Evolutionary conservation across 140 eudicot species (phyloP), one percentile per base, ranked within the genome.

Genomic region (Erigeron philadelphicus): DNA sequence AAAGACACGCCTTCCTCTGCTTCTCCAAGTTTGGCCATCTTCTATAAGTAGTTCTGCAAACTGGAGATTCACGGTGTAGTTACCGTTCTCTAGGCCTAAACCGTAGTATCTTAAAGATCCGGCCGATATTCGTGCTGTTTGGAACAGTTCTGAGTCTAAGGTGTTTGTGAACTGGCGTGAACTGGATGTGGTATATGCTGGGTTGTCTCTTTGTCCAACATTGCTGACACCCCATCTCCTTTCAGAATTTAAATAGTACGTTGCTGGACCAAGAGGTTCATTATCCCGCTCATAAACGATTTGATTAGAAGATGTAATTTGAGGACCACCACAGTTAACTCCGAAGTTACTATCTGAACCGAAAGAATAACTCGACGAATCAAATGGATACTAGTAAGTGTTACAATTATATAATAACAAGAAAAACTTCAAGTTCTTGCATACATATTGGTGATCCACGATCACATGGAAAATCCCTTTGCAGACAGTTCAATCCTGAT

Each of bases 201-300:
- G 83, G 75, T 72, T 80, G 53, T 12, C 73, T 65, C 75, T 75
- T 11, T 41, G 75, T 52, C 97, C 95, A 41, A 74, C 95, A 83
- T 90, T 90, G 59, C 90, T 87, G 45, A 90, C 97, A 5, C 83
- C 97, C 97, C 97, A 90, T 72, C 90, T 83, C 10, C 76, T 64
- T 54, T 81, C 76, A 23, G 73, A 35, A 23, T 67, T 57, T 52
- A 81, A 76, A 67, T 69, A 79, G 49, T 87, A 82, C 41, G 83
- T 80, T 31, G 95, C 87, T 7, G 87, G 84, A 31, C 96, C 96
- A 25, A 84, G 86, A 9, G 76, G 13, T 52, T 78, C 88, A 45
- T 73, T 76, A 0, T 90, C 97, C 9, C 50, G 63, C 68, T 83
- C 93, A 60, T 79, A 68, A 9, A 46, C 42, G 35, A 83, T 15